Evolutionary conservation across 2,329 filamentous ascomycete species (phyloP).

Genomic region (Colletotrichum acutatum): DNA sequence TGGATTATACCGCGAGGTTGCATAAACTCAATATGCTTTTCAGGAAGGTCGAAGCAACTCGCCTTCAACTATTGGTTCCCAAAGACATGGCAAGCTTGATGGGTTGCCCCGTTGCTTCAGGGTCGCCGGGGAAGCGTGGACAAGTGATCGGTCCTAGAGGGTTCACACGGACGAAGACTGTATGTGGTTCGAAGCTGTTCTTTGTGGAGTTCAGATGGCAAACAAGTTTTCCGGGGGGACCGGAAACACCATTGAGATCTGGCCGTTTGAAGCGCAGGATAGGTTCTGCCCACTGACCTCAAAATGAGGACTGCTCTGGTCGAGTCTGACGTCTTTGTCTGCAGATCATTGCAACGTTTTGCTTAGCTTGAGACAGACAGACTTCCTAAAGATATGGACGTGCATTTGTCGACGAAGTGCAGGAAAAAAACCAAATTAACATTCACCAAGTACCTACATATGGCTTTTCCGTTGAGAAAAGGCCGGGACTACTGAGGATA

Average conservation of each 20-base stretch:
- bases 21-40: not conserved
- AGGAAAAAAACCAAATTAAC: not conserved
- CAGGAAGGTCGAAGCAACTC: not conserved
- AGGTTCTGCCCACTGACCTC: not conserved
- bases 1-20: not conserved
- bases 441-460: too few relatives aligned
- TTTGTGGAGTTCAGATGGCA: not conserved
- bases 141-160: not conserved
- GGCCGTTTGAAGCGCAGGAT: not conserved
- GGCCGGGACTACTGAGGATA: too few relatives aligned
- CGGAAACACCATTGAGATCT: not conserved
- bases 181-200: not conserved
- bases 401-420: not conserved
- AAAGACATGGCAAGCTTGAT: not conserved
- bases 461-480: too few relatives aligned
- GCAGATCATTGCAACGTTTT: not conserved
- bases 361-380: not conserved
- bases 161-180: not conserved
- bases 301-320: too few relatives aligned
- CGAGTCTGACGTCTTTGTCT: not conserved
- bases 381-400: not conserved
- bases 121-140: not conserved
- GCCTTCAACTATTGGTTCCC: not conserved
- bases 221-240: not conserved
- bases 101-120: not conserved